These are phyloP conservation scores for Conidiobolus incongruus DNA, from an alignment of 371 early-diverging fungal species.

Conservation along the genomic window DNA sequence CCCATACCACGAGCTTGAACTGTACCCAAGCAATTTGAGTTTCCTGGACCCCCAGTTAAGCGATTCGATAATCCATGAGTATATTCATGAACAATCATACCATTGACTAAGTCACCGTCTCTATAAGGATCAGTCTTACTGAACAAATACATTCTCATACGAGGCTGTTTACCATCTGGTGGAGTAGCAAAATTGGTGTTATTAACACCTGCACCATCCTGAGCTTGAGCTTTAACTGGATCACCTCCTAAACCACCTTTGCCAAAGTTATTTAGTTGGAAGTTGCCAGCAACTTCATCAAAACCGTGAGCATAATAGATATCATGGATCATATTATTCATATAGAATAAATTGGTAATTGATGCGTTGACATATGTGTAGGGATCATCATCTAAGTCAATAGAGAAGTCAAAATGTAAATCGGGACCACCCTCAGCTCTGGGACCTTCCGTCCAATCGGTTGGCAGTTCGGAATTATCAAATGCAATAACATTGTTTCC, in stretches of 20 bases:
- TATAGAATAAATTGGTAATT: no score
- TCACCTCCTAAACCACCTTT: conserved; percentile 58
- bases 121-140: conserved; percentile 9
- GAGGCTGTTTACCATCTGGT: conserved; percentile 23
- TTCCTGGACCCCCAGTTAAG: conserved; percentile 27
- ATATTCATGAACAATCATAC: conserved; percentile 20
- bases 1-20: conserved; percentile 13
- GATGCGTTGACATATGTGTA: conserved; percentile 57
- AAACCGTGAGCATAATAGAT: conserved; percentile 8
- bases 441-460: conserved; percentile 40
- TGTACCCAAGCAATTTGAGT: conserved; percentile 9
- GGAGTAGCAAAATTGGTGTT: conserved; percentile 13
- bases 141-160: no score
- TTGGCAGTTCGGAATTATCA: conserved; percentile 22
- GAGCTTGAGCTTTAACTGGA: conserved; percentile 80
- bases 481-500: conserved; percentile 52
- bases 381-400: conserved; percentile 37
- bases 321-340: conserved; percentile 10
- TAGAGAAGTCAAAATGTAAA: conserved; percentile 45
- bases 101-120: conserved; percentile 12
- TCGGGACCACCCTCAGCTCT: conserved; percentile 25
- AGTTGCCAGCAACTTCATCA: conserved; percentile 10
- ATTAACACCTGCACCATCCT: conserved; percentile 38
- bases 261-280: conserved; percentile 70
- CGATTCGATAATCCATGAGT: conserved; percentile 24